phyloP scores from a whole-genome alignment of 768 basidiomycete species.

The Amanita inopinata region DNA sequence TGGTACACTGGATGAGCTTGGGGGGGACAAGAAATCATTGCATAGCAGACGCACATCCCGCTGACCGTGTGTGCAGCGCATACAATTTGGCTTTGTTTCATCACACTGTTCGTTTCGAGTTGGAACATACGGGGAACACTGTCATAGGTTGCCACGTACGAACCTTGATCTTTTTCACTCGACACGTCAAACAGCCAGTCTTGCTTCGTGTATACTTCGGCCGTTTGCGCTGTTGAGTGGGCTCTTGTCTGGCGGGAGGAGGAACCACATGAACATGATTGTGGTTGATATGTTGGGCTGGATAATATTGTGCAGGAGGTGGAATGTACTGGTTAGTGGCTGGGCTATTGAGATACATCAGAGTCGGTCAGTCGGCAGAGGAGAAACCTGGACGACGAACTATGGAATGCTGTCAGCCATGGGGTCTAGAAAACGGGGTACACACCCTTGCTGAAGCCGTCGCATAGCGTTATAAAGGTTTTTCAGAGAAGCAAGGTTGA shows the following conservation, averaged over 20 bases:
- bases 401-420: constrained; percentile 49
- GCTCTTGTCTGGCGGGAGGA: constrained; percentile 38
- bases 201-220: constrained; percentile 93
- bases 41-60: constrained; percentile 49
- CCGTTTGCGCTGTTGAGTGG: constrained; percentile 51
- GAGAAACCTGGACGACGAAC: constrained; percentile 27
- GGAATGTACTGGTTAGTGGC: constrained; percentile 33
- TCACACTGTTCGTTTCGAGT: constrained; percentile 52
- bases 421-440: constrained; percentile 29
- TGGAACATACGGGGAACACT: constrained; percentile 4
- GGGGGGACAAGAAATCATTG: not conserved
- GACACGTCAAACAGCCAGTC: constrained; percentile 90
- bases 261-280: constrained; percentile 39
- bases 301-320: constrained; percentile 29
- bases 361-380: constrained; percentile 12
- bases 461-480: constrained; percentile 45
- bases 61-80: constrained; percentile 78
- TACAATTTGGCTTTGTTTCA: constrained; percentile 81
- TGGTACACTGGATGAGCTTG: constrained; percentile 18
- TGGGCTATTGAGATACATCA: constrained; percentile 20
- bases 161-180: constrained; percentile 92
- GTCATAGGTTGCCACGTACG: constrained; percentile 15
- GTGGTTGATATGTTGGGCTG: constrained; percentile 23
- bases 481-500: constrained; percentile 24
- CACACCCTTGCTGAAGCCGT: constrained; percentile 26